These are phyloP conservation scores for Chlamydomonas eustigma DNA, from an alignment of 139 green algal genomes.

Conservation along the genomic window DNA sequence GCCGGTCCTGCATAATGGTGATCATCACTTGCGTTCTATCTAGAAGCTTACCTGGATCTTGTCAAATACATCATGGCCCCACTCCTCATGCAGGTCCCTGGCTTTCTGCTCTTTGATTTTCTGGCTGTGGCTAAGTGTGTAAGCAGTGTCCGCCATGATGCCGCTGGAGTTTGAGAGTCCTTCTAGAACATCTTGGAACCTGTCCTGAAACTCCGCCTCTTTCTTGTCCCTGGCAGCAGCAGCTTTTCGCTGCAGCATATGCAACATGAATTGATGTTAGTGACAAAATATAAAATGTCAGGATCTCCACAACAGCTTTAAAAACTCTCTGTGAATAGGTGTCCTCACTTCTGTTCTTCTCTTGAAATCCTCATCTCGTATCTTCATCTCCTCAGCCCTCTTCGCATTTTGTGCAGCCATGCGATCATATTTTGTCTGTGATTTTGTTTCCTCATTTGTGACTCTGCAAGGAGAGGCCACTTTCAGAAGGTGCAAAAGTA, in stretches of 20 bases:
- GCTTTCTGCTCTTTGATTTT: conserved; percentile 12
- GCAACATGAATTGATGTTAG: too few species aligned
- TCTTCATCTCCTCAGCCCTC: not conserved
- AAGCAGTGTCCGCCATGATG: conserved; percentile 11
- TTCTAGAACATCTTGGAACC: conserved; percentile 4
- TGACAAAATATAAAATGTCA: too few species aligned
- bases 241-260: conserved; percentile 2
- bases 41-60: conserved; percentile 1
- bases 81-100: conserved; percentile 5
- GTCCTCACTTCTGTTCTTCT: not conserved
- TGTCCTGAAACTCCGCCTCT: conserved; percentile 7
- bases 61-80: conserved; percentile 7
- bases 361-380: not conserved
- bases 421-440: not conserved
- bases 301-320: too few species aligned
- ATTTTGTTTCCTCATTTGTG: too few species aligned
- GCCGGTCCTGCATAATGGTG: too few species aligned
- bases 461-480: too few species aligned
- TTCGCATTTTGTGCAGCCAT: not conserved
- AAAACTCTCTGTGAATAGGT: too few species aligned
- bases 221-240: not conserved
- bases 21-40: too few species aligned
- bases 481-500: too few species aligned
- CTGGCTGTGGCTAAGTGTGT: conserved; percentile 2
- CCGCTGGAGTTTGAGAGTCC: conserved; percentile 9